Percentiles rank a stretch among this genome's conserved stretches.
Conservation (phyloP, 2,329 filamentous ascomycete species). For the Biscogniauxia sp. region DNA sequence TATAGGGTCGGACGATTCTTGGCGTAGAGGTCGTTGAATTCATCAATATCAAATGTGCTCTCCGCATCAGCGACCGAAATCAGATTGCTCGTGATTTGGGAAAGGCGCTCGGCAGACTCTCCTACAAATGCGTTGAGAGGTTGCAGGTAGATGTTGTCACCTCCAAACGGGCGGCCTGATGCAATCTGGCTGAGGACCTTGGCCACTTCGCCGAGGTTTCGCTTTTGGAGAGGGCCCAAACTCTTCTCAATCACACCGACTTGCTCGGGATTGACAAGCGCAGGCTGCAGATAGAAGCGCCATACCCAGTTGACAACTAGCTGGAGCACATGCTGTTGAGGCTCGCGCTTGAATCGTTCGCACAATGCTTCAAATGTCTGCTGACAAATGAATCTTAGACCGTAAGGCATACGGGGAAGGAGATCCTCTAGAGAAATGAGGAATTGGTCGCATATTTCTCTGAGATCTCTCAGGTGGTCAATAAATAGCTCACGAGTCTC, state of each 20-base stretch:
- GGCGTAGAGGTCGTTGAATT: conserved; percentile 96
- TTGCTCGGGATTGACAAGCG: conserved; percentile 84
- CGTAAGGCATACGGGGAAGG: conserved; percentile 86
- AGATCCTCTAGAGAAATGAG: conserved; percentile 78
- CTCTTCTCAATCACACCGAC: conserved; percentile 89
- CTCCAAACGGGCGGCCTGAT: conserved; percentile 84
- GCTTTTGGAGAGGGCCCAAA: conserved; percentile 86
- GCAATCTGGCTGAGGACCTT: conserved; percentile 90
- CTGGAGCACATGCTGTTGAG: conserved; percentile 74
- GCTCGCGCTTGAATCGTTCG: conserved; percentile 75
- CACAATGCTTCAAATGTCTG: conserved; percentile 80
- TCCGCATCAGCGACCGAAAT: conserved; percentile 86
- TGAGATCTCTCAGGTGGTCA: conserved; percentile 86
- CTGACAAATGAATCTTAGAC: conserved; percentile 81
- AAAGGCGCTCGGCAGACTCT: conserved; percentile 78
- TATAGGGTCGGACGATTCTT: conserved; percentile 97
- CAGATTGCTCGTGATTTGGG: conserved; percentile 71
- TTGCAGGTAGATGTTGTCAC: conserved; percentile 93
- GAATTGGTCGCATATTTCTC: conserved; percentile 92
- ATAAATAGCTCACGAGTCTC: conserved; percentile 94
- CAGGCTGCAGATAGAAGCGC: conserved; percentile 90
- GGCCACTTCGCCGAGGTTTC: conserved; percentile 84
- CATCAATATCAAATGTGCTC: conserved; percentile 93
- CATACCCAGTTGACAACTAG: conserved; percentile 89
- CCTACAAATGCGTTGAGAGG: conserved; percentile 89